Evolutionary conservation across 768 basidiomycete species (phyloP).

Genomic region (Agaricus sinodeliciosus): DNA sequence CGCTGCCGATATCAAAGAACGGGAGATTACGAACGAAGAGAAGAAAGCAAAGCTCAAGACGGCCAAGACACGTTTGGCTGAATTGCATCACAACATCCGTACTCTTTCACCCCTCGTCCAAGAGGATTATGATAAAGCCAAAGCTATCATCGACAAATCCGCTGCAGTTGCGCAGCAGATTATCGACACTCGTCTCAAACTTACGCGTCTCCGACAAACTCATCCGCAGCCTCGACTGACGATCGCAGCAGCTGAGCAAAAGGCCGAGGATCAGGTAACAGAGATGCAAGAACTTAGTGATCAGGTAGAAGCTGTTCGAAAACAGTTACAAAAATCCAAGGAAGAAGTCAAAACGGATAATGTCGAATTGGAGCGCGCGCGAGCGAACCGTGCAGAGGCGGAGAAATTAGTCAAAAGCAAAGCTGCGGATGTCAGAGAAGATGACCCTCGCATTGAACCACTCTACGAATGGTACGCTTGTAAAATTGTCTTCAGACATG

Average conservation of each 20-base stretch:
- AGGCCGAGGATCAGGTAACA: constrained; percentile 67
- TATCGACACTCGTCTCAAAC: constrained; percentile 72
- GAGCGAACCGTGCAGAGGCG: constrained; percentile 57
- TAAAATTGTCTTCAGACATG: background rate
- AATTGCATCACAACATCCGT: constrained; percentile 56
- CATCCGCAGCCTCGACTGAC: constrained; percentile 80
- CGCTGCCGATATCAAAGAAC: constrained; percentile 69
- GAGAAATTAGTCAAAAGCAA: constrained; percentile 57
- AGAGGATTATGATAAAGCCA: constrained; percentile 57
- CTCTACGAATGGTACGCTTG: constrained; percentile 62
- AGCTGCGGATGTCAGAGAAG: constrained; percentile 43
- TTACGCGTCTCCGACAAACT: constrained; percentile 74
- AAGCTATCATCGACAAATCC: constrained; percentile 45
- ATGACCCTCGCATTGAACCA: constrained; percentile 57
- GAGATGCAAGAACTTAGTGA: constrained; percentile 77
- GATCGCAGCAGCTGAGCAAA: constrained; percentile 62
- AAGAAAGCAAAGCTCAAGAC: constrained; percentile 67
- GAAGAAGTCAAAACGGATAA: constrained; percentile 53
- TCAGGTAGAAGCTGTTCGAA: constrained; percentile 47
- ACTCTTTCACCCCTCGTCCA: constrained; percentile 64
- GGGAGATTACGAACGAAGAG: constrained; percentile 51
- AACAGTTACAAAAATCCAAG: constrained; percentile 45
- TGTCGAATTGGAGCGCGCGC: constrained; percentile 49
- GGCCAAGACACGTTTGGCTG: constrained; percentile 55
- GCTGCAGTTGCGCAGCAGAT: constrained; percentile 66